A percentile compares a stretch with the other conserved stretches of the same genome.
These are phyloP conservation scores for Carex cristatella DNA, from an alignment of 176 grass and related monocot species.

Conservation along the genomic window DNA sequence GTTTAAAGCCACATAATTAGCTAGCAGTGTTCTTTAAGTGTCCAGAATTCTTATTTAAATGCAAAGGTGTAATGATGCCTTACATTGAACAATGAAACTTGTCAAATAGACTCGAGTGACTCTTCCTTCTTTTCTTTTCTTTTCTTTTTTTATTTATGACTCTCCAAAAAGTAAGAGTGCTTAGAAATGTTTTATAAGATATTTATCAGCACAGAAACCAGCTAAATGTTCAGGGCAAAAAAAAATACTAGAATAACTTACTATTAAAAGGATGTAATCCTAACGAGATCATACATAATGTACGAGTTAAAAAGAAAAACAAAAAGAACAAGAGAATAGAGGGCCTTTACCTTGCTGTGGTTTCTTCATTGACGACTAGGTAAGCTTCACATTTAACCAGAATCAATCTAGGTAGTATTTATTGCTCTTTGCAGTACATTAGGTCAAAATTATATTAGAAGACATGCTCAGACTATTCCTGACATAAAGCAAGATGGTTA, in stretches of 20 bases:
- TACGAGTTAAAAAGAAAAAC: neutral
- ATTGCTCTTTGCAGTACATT: neutral
- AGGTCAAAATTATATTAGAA: slow-evolving; percentile 11
- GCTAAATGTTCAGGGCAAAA: neutral
- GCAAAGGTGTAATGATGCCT: neutral
- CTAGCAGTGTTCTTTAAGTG: neutral
- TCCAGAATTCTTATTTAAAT: neutral
- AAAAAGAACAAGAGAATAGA: neutral
- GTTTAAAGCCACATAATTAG: slow-evolving; percentile 22
- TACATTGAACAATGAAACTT: neutral
- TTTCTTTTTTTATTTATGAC: neutral
- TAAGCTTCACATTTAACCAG: neutral
- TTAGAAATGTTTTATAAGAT: neutral
- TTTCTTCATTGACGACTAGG: neutral
- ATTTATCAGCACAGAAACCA: neutral
- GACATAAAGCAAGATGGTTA: neutral
- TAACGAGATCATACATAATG: neutral
- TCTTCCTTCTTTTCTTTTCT: neutral
- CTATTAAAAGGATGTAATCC: neutral
- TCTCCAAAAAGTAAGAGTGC: neutral
- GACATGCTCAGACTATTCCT: neutral
- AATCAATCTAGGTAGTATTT: neutral
- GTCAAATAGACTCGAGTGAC: neutral
- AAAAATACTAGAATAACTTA: neutral
- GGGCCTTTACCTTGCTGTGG: neutral